These are phyloP conservation scores for Zea mays DNA, from an alignment of 176 grass and related monocot genomes.

Conservation along the genomic window Zm-B73-REFERENCE-NAM-5.0 NC_050098.1:199878501-199879000, in stretches of 20 bases:
- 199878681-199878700: conserved; percentile 64
- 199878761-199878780: conserved; percentile 65
- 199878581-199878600: conserved; percentile 34
- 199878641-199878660: conserved; percentile 90
- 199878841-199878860: conserved; percentile 54
- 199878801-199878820: conserved; percentile 53
- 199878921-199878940: conserved; percentile 63
- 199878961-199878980: conserved; percentile 89
- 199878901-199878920: conserved; percentile 60
- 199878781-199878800: conserved; percentile 76
- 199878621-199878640: conserved; percentile 72
- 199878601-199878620: conserved; percentile 67
- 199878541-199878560: conserved; percentile 34
- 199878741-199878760: conserved; percentile 53
- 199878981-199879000: conserved; percentile 50
- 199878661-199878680: conserved; percentile 89
- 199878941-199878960: conserved; percentile 62
- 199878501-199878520: conserved; percentile 52
- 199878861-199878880: conserved; percentile 86
- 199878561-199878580: conserved; percentile 35
- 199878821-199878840: conserved; percentile 61
- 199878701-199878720: conserved; percentile 58
- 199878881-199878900: conserved; percentile 76
- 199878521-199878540: conserved; percentile 45
- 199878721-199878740: conserved; percentile 71